Percentiles rank a stretch among this genome's conserved stretches.
Evolutionary conservation across 108 stramenopile genomes (phyloP).

Genomic region (Asterionellopsis glacialis): DNA sequence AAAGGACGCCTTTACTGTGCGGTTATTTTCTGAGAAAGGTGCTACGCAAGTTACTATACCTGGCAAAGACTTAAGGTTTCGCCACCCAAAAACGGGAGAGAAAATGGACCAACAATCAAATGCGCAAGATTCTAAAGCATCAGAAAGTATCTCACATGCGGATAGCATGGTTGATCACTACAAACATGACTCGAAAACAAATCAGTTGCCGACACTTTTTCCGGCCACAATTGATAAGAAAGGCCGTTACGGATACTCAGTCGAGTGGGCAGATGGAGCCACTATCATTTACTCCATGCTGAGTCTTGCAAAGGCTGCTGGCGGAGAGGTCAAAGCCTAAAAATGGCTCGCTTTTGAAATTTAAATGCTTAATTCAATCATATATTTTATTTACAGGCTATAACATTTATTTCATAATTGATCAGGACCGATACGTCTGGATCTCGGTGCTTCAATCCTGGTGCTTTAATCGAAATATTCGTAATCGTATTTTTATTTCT

Average conservation of each 20-base stretch:
- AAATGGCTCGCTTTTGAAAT: no score
- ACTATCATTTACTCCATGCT: slow-evolving; percentile 75
- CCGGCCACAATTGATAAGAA: slow-evolving; percentile 65
- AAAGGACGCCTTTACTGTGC: slow-evolving; percentile 33
- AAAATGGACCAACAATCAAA: slow-evolving; percentile 16
- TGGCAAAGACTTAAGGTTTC: slow-evolving; percentile 39
- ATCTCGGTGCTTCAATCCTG: no score
- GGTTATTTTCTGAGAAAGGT: slow-evolving; percentile 74
- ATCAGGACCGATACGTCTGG: no score
- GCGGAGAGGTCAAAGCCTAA: slow-evolving; percentile 19
- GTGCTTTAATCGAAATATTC: no score
- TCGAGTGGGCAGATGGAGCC: slow-evolving; percentile 80
- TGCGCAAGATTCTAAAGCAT: slow-evolving; percentile 6
- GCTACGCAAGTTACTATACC: slow-evolving; percentile 54
- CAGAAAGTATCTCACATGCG: not conserved
- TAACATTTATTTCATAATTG: no score
- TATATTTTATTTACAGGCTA: no score
- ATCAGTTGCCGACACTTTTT: slow-evolving; percentile 15
- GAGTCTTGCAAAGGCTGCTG: slow-evolving; percentile 67
- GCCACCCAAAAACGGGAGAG: slow-evolving; percentile 77
- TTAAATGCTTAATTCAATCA: no score
- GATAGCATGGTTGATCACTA: slow-evolving; percentile 23
- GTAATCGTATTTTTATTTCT: no score
- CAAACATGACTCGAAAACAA: not conserved
- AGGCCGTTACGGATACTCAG: slow-evolving; percentile 78